phyloP scores from a whole-genome alignment of 1,284 basidiomycete species.

The Thecaphora thlaspeos region DNA sequence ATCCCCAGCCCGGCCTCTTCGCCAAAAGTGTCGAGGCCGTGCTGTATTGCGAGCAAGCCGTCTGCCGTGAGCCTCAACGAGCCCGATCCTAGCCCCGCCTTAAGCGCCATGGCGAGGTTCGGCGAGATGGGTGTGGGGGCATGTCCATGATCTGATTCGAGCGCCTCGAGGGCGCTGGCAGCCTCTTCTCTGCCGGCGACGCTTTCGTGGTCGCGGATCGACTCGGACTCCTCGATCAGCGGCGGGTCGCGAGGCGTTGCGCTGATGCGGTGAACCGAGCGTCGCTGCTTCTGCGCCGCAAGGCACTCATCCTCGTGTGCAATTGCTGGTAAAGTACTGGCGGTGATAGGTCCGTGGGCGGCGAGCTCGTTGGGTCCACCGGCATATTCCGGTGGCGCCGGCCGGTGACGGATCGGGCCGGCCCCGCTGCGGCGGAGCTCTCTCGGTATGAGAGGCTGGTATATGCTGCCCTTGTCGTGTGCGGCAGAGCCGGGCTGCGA shows the following conservation, averaged over 20 bases:
- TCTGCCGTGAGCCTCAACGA: constrained; percentile 2
- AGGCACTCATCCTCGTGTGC: not conserved
- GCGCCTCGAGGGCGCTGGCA: not conserved
- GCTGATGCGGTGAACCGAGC: constrained; percentile 9
- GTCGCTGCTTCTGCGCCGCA: not conserved
- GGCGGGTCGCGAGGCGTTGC: constrained; percentile 13
- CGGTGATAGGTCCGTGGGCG: too few species aligned
- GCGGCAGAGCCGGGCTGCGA: too few species aligned
- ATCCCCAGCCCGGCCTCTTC: not conserved
- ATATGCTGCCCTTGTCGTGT: too few species aligned
- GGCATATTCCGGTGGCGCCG: not conserved
- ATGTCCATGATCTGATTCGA: constrained; percentile 9
- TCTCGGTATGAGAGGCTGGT: not conserved
- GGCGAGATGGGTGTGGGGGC: constrained; percentile 4
- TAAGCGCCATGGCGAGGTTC: constrained; percentile 9
- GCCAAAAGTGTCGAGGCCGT: not conserved
- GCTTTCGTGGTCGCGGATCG: constrained; percentile 4
- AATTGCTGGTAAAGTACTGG: not conserved
- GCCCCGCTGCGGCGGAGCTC: not conserved
- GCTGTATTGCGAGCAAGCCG: not conserved
- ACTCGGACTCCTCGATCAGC: constrained; percentile 10
- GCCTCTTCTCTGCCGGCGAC: not conserved
- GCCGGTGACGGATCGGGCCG: not conserved
- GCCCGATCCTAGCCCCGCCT: constrained; percentile 8
- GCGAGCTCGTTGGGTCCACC: not conserved